Percentiles rank a stretch among this genome's conserved stretches.
phyloP scores from a whole-genome alignment of 306 rosid species.

The Elaeagnus macrophylla region DNA sequence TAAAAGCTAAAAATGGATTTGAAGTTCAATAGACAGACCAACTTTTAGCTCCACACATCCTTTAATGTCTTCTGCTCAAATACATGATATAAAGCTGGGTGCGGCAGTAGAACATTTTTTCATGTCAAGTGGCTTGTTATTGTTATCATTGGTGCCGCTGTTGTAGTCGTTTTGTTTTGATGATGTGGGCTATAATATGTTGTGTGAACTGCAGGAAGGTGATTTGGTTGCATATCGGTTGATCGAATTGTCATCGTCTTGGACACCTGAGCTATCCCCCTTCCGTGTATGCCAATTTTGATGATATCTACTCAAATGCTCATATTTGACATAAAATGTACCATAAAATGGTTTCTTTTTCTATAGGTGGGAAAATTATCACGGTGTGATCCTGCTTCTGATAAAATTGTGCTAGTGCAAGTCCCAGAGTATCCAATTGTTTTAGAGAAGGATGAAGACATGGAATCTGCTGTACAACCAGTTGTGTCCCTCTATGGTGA shows the following conservation, averaged over 20 bases:
- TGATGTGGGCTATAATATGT: constrained; percentile 1
- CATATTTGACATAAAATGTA: background rate
- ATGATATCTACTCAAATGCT: constrained; percentile 14
- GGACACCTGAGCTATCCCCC: constrained; percentile 87
- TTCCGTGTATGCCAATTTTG: constrained; percentile 53
- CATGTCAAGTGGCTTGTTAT: background rate
- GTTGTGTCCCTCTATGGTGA: constrained; percentile 40
- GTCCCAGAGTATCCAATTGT: constrained; percentile 67
- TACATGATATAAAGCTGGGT: no score
- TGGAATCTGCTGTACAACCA: constrained; percentile 34
- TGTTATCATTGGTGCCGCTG: background rate
- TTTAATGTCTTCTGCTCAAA: no score
- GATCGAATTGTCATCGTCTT: constrained; percentile 71
- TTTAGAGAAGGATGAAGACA: constrained; percentile 39
- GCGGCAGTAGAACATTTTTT: no score
- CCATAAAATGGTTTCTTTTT: constrained; percentile 13
- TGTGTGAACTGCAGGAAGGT: constrained; percentile 52
- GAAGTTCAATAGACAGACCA: no score
- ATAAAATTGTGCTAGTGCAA: constrained; percentile 45
- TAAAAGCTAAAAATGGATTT: no score
- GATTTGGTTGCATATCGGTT: constrained; percentile 75
- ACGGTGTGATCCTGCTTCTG: constrained; percentile 37
- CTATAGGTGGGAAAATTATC: constrained; percentile 73
- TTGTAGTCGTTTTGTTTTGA: constrained; percentile 1
- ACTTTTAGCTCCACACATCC: no score